Percentiles rank a stretch among this genome's conserved stretches.
These are phyloP conservation scores for Yamadazyma paraphyllophila DNA, from an alignment of 805 yeast species.

Conservation along the genomic window DNA sequence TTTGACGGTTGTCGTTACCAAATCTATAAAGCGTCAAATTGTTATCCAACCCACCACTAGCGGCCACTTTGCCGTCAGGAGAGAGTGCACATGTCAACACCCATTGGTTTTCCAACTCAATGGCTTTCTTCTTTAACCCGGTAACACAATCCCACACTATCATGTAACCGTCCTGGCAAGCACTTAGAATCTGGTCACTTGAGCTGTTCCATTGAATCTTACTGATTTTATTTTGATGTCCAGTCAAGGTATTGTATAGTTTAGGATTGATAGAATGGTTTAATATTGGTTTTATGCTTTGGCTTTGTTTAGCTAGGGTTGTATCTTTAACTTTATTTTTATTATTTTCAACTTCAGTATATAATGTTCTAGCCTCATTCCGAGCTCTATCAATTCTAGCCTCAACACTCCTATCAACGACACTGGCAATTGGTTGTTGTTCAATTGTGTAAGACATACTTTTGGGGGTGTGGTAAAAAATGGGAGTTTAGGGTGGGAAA, in stretches of 20 bases:
- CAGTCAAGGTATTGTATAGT: slow-evolving; percentile 43
- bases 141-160: slow-evolving; percentile 79
- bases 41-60: slow-evolving; percentile 82
- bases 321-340: slow-evolving; percentile 46
- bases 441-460: neutral
- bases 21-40: slow-evolving; percentile 65
- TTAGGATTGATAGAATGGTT: slow-evolving; percentile 24
- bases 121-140: slow-evolving; percentile 67
- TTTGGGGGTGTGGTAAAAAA: neutral
- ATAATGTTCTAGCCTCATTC: slow-evolving; percentile 46
- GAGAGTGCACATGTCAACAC: slow-evolving; percentile 73
- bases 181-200: slow-evolving; percentile 60
- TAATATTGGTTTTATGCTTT: slow-evolving; percentile 31
- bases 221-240: slow-evolving; percentile 74
- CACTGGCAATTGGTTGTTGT: neutral
- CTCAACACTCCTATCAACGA: neutral
- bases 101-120: slow-evolving; percentile 75
- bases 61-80: slow-evolving; percentile 63
- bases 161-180: slow-evolving; percentile 84
- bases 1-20: slow-evolving; percentile 3
- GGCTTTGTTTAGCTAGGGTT: slow-evolving; percentile 40
- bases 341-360: slow-evolving; percentile 47
- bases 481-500: neutral
- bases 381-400: slow-evolving; percentile 31
- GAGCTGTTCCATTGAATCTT: slow-evolving; percentile 68